Conservation (phyloP, 1,284 basidiomycete species). For the Microbotryum silenes-acaulis region DNA sequence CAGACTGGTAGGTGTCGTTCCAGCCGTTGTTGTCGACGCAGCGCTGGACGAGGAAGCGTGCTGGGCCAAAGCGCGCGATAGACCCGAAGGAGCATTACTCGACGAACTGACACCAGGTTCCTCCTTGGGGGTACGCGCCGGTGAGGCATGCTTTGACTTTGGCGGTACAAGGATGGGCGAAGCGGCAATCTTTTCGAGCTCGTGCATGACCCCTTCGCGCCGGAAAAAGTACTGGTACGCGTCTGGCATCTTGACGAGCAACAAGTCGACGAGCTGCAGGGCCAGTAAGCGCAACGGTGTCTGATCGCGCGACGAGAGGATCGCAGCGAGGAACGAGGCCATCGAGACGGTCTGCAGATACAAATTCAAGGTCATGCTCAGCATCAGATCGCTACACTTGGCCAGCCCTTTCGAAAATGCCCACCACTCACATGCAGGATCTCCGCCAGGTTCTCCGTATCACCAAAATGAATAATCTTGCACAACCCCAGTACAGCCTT, state of each 20-base stretch:
- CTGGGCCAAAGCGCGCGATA: conserved; percentile 1
- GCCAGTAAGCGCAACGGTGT: conserved; percentile 74
- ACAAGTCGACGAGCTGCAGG: conserved; percentile 80
- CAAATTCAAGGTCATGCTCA: background rate
- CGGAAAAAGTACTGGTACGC: conserved; percentile 80
- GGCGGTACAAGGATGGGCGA: conserved; percentile 46
- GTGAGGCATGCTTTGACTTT: conserved; percentile 47
- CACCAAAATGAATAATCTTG: conserved; percentile 80
- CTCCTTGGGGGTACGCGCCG: background rate
- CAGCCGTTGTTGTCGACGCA: conserved; percentile 5
- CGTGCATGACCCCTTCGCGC: conserved; percentile 87
- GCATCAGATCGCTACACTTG: background rate
- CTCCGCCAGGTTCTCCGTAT: conserved; percentile 62
- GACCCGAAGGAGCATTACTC: background rate
- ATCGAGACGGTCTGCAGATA: conserved; percentile 67
- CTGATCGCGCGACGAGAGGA: conserved; percentile 82
- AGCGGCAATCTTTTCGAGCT: conserved; percentile 67
- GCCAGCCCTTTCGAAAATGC: background rate
- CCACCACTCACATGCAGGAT: conserved; percentile 59
- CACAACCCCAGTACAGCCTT: conserved; percentile 78
- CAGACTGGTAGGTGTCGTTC: background rate
- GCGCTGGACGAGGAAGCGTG: background rate
- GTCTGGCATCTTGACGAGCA: conserved; percentile 68
- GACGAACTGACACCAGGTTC: background rate
- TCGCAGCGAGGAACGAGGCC: conserved; percentile 82